A percentile compares a stretch with the other conserved stretches of the same genome.
Conservation (phyloP, 202 grass and related monocot genomes). For the Hordeum pubiflorum region DNA sequence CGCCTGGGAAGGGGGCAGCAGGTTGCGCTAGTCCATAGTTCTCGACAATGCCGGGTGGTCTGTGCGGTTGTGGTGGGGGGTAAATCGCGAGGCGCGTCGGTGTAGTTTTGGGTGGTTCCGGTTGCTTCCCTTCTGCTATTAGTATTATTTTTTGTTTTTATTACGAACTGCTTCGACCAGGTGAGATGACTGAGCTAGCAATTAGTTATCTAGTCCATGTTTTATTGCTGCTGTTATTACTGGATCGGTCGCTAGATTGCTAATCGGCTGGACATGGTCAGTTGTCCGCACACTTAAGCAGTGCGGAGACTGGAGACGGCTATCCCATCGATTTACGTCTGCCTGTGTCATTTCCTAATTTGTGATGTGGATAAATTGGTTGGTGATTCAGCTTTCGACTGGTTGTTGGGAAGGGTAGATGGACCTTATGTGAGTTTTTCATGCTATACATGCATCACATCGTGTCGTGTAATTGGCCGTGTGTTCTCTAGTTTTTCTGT, state of each 20-base stretch:
- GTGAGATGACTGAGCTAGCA: not conserved
- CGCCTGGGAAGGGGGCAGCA: not conserved
- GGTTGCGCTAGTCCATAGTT: not conserved
- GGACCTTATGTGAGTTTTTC: not conserved
- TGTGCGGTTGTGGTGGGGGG: not conserved
- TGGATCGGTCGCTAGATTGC: not conserved
- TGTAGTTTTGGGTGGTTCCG: conserved; percentile 4
- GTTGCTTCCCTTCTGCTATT: not conserved
- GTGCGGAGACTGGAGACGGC: not conserved
- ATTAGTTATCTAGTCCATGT: not conserved
- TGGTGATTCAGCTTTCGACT: not conserved
- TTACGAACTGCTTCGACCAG: not conserved
- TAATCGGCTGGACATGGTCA: not conserved
- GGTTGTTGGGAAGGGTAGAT: conserved; percentile 25
- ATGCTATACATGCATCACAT: not conserved
- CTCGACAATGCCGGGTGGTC: conserved; percentile 7
- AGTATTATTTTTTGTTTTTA: not conserved
- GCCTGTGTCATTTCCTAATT: not conserved
- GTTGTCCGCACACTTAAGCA: not conserved
- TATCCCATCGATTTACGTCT: not conserved
- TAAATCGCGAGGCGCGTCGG: not conserved
- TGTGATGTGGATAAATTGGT: not conserved
- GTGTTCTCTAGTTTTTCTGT: not conserved
- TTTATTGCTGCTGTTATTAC: not conserved
- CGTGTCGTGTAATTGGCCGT: not conserved